phyloP scores from a whole-genome alignment of 106 monocot genomes.

The Narthecium ossifragum region DNA sequence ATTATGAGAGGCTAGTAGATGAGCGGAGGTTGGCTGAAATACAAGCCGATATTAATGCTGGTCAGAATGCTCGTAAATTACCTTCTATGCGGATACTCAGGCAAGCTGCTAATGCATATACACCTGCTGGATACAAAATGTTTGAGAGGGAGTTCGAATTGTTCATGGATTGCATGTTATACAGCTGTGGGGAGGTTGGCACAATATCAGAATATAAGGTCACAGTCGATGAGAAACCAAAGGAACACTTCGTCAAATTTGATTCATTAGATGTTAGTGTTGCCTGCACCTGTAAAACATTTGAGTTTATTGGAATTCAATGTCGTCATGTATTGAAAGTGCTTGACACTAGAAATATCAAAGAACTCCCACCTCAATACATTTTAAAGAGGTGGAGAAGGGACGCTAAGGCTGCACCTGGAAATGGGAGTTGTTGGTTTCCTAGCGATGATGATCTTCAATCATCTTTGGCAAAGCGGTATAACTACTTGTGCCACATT shows the following conservation, averaged over 20 bases:
- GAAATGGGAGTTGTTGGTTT: constrained; percentile 17
- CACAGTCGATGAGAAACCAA: constrained; percentile 31
- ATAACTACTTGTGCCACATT: constrained; percentile 43
- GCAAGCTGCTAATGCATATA: constrained; percentile 61
- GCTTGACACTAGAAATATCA: constrained; percentile 65
- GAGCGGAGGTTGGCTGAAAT: constrained; percentile 41
- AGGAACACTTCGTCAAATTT: constrained; percentile 54
- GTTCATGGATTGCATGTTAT: constrained; percentile 58
- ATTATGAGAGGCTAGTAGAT: constrained; percentile 40
- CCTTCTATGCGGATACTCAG: constrained; percentile 55
- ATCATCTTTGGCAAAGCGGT: constrained; percentile 29
- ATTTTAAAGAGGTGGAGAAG: constrained; percentile 69
- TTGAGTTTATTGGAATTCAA: constrained; percentile 62
- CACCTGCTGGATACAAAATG: constrained; percentile 55
- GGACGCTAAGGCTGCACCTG: constrained; percentile 40
- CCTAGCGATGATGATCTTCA: constrained; percentile 25
- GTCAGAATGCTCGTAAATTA: constrained; percentile 36
- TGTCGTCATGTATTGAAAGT: constrained; percentile 72
- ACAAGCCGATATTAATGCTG: constrained; percentile 39
- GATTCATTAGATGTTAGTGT: constrained; percentile 34
- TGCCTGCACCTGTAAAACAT: constrained; percentile 57
- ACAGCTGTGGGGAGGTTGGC: constrained; percentile 37
- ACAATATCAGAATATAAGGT: constrained; percentile 50
- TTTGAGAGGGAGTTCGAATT: constrained; percentile 75
- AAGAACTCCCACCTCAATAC: constrained; percentile 54